A percentile compares a stretch with the other conserved stretches of the same genome.
phyloP scores from a whole-genome alignment of 2,329 filamentous ascomycete genomes.

The Curvularia hawaiiensis region DNA sequence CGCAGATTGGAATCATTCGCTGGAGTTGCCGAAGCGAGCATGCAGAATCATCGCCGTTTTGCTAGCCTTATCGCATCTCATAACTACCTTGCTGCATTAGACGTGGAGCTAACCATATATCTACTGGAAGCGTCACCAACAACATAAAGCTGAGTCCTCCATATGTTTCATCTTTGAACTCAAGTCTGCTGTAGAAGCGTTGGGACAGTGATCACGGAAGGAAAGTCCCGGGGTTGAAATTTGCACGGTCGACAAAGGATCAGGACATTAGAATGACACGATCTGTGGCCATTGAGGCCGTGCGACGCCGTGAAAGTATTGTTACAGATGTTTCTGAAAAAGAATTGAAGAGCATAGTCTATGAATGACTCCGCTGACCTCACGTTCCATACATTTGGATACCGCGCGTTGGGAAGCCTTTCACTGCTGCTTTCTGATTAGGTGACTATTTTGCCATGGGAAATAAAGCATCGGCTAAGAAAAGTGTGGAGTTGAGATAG shows the following conservation, averaged over 20 bases:
- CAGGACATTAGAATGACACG: background rate
- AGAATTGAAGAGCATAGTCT: background rate
- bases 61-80: background rate
- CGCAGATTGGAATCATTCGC: background rate
- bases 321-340: background rate
- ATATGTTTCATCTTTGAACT: background rate
- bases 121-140: background rate
- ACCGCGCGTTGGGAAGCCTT: background rate
- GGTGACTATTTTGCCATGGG: background rate
- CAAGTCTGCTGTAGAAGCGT: background rate
- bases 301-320: no score
- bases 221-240: background rate
- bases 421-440: background rate
- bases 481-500: background rate
- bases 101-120: background rate
- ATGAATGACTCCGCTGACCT: background rate
- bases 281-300: no score
- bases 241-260: background rate
- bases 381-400: background rate
- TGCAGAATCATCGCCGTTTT: slow-evolving; percentile 2
- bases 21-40: background rate
- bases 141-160: no score
- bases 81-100: no score
- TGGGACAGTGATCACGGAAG: background rate
- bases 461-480: background rate